Evolutionary conservation across 1,284 basidiomycete genomes (phyloP).

Genomic region (Heterobasidion occidentale): DNA sequence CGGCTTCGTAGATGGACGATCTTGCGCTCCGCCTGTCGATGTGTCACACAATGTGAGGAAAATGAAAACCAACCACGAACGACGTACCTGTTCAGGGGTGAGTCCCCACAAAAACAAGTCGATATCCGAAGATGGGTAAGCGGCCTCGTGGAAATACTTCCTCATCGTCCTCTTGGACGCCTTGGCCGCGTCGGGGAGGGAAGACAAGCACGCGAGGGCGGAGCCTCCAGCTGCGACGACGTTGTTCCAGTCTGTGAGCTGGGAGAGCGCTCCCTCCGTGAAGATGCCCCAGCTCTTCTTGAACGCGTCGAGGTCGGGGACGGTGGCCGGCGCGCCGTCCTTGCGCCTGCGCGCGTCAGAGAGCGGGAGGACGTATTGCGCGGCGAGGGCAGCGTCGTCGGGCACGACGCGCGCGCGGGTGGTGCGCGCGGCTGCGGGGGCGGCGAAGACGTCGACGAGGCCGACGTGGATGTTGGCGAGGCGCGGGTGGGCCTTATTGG

Average conservation of each 20-base stretch:
- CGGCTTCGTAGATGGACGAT: slow-evolving; percentile 52
- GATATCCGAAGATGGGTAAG: slow-evolving; percentile 53
- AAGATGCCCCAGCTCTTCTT: slow-evolving; percentile 53
- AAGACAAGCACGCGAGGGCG: slow-evolving; percentile 46
- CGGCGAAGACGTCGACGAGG: slow-evolving; percentile 40
- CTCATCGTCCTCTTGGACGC: slow-evolving; percentile 44
- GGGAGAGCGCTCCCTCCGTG: slow-evolving; percentile 48
- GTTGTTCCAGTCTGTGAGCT: slow-evolving; percentile 48
- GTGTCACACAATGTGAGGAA: background rate
- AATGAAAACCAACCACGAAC: background rate
- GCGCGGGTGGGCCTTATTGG: slow-evolving; percentile 30
- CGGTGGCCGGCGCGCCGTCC: slow-evolving; percentile 34
- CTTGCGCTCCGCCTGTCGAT: slow-evolving; percentile 43
- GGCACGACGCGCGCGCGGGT: slow-evolving; percentile 24
- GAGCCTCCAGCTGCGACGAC: slow-evolving; percentile 54
- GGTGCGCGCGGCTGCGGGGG: slow-evolving; percentile 28
- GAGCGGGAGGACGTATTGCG: slow-evolving; percentile 23
- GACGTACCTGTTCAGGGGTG: background rate
- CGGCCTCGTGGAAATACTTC: slow-evolving; percentile 43
- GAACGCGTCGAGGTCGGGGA: slow-evolving; percentile 41
- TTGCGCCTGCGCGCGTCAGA: slow-evolving; percentile 20
- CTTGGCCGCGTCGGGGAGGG: slow-evolving; percentile 36
- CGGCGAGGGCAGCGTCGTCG: slow-evolving; percentile 17
- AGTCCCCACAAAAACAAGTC: slow-evolving; percentile 53
- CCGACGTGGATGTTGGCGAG: slow-evolving; percentile 36